Percentiles rank a stretch among this genome's conserved stretches.
Conservation (phyloP, 345 rosid genomes). For the Mangifera indica region DNA sequence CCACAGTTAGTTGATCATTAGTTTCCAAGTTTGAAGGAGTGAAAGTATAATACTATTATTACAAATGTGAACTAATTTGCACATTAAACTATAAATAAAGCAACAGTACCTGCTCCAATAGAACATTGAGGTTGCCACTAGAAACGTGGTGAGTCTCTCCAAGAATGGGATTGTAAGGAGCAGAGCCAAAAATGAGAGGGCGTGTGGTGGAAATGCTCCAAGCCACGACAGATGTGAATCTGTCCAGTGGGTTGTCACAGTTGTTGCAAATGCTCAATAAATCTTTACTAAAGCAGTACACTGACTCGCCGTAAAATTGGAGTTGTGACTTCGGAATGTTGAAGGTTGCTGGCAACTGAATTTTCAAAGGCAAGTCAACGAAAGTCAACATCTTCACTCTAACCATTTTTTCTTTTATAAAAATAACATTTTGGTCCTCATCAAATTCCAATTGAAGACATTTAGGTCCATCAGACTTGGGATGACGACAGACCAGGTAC, state of each 20-base stretch:
- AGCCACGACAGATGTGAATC: constrained; percentile 52
- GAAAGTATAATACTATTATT: too few species aligned
- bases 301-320: constrained; percentile 67
- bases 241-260: constrained; percentile 44
- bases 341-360: constrained; percentile 70
- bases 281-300: constrained; percentile 48
- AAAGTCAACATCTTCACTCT: too few species aligned
- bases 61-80: too few species aligned
- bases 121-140: constrained; percentile 55
- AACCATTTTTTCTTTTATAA: too few species aligned
- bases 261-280: constrained; percentile 45
- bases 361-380: background rate
- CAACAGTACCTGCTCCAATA: constrained; percentile 58
- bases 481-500: too few species aligned
- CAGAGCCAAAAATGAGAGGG: constrained; percentile 58
- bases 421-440: too few species aligned
- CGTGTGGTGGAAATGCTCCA: constrained; percentile 73
- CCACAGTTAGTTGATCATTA: too few species aligned
- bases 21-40: too few species aligned
- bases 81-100: too few species aligned
- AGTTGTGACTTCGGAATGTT: constrained; percentile 82
- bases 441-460: too few species aligned
- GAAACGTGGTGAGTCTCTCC: constrained; percentile 97
- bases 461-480: too few species aligned
- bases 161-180: constrained; percentile 79